Evolutionary conservation across 2,329 filamentous ascomycete genomes (phyloP), one percentile per base, ranked within the genome.

Genomic region (Botrytis squamosa): DNA sequence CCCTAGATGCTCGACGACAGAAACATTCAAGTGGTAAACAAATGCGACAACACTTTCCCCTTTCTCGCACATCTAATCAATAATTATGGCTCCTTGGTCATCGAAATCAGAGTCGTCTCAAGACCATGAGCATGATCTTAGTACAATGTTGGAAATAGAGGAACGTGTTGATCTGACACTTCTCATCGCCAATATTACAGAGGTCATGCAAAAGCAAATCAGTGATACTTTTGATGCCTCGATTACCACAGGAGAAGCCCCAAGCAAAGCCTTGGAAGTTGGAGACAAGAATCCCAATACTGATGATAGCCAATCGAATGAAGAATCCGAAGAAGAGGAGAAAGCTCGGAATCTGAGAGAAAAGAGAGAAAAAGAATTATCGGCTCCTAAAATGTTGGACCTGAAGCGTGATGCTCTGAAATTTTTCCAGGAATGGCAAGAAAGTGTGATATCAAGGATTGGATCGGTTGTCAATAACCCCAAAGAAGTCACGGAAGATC

Each of bases 371-470:
- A 85, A 86, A 76, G 87, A 88, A 74, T 80, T 89, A 16, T 84
- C 83, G 29, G 83, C 83, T 4, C 83, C 84, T 4, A 84, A 85
- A 71, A 86, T 91, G 75, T 83, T 86, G 73, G 91, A 93, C 78
- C 83, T 94, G 78, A 94, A 90, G 83, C 89, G 88, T 75, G 90
- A 92, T 71, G 87, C 90, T 2, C 81, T 97, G 8, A 84, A 86
- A 10, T 90, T 91, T 80, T 97, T 95, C 80, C 90, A 92, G 74
- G 91, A 93, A 76, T 98, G 95, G 95, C 89, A 93, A 78, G 86
- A 89, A 9, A 85, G 86, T 20, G 88, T 97, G 16, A 84, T 93
- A 59, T 86, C 89, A 73, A 88, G 94, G 22, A 84, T 97, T 38
- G 88, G 90, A 29, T 91, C 96, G 76, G 86, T 89, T 52, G 86